Conservation (phyloP, 495 filamentous ascomycete species). For the Friedmanniomyces endolithicus region DNA sequence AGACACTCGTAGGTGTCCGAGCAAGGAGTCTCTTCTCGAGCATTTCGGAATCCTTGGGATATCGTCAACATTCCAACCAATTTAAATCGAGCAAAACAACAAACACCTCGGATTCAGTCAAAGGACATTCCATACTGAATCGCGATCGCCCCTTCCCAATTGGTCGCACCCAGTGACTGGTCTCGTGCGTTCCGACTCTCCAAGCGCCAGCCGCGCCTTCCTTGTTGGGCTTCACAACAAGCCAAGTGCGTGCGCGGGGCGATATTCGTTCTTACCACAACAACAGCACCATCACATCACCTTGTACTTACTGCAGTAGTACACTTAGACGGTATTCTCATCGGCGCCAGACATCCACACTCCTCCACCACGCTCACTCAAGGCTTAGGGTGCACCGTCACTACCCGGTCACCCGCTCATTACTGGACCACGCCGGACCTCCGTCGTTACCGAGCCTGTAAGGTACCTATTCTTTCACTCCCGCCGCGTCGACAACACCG, state of each 20-base stretch:
- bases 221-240: background rate
- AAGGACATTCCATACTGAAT: background rate
- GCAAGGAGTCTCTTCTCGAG: background rate
- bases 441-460: background rate
- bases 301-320: too few relatives aligned
- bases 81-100: background rate
- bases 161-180: background rate
- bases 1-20: too few relatives aligned
- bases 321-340: background rate
- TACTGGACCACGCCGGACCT: background rate
- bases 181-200: background rate
- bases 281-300: background rate
- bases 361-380: background rate
- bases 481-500: background rate
- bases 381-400: background rate
- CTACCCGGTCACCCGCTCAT: background rate
- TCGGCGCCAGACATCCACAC: background rate
- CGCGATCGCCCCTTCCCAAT: background rate
- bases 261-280: background rate
- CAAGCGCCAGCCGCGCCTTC: slow-evolving; percentile 1
- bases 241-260: background rate
- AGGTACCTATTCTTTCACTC: background rate
- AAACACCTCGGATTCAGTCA: background rate
- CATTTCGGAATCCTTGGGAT: background rate
- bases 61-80: background rate